phyloP scores from a whole-genome alignment of 805 yeast genomes.

The Candida patagonica region DNA sequence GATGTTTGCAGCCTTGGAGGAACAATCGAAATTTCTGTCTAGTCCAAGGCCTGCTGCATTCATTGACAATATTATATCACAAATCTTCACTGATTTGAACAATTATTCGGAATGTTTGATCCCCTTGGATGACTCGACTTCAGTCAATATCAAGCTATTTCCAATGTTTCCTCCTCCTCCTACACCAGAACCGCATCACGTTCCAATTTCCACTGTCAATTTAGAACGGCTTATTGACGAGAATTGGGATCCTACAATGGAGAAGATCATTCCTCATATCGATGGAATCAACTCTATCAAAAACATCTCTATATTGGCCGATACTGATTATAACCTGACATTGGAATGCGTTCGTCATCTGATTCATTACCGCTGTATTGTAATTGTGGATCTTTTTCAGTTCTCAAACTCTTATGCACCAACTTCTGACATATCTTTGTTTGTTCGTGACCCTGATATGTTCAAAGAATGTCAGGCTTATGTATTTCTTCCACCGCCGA shows the following conservation, averaged over 20 bases:
- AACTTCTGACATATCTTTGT: conserved; percentile 62
- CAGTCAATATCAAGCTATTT: conserved; percentile 87
- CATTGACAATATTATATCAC: conserved; percentile 73
- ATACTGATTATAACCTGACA: conserved; percentile 70
- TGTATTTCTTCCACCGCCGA: conserved; percentile 35
- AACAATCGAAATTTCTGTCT: conserved; percentile 72
- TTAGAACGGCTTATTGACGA: conserved; percentile 67
- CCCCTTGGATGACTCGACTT: conserved; percentile 81
- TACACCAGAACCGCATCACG: conserved; percentile 68
- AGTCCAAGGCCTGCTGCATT: conserved; percentile 26
- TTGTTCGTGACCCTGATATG: conserved; percentile 54
- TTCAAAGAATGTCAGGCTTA: conserved; percentile 81
- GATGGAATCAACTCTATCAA: conserved; percentile 81
- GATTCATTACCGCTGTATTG: conserved; percentile 79
- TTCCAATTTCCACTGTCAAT: conserved; percentile 83
- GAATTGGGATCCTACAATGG: conserved; percentile 96
- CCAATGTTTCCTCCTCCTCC: conserved; percentile 82
- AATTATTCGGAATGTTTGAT: conserved; percentile 94
- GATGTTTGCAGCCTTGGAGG: conserved; percentile 85
- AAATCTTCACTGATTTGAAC: conserved; percentile 88
- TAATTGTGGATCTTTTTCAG: conserved; percentile 79
- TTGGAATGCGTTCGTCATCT: conserved; percentile 85
- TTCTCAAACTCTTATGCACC: conserved; percentile 84
- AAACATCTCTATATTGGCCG: conserved; percentile 66
- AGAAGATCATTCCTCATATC: conserved; percentile 74